These are phyloP conservation scores for Trichosporon sp. DNA, from an alignment of 1,284 basidiomycete species.

Conservation along the genomic window DNA sequence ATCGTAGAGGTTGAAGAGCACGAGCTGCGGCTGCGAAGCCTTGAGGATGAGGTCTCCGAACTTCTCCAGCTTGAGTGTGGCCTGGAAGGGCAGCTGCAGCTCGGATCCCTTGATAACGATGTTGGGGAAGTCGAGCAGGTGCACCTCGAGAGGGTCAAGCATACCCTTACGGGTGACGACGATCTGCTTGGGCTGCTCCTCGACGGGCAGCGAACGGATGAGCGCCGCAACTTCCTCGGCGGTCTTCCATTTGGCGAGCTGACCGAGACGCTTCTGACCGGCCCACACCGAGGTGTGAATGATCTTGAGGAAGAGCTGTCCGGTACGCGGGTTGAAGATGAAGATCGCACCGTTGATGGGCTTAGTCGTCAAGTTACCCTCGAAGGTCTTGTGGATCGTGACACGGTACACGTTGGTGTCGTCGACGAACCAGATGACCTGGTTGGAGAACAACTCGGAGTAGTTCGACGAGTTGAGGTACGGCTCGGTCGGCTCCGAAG, in stretches of 20 bases:
- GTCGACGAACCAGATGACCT: conserved; percentile 99
- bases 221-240: conserved; percentile 99
- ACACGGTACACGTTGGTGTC: conserved; percentile 99
- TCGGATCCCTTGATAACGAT: conserved; percentile 99
- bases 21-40: conserved; percentile 50
- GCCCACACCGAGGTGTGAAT: conserved; percentile 99
- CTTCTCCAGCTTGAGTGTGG: conserved; percentile 99
- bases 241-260: conserved; percentile 95
- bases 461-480: conserved; percentile 88
- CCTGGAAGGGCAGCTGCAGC: conserved; percentile 97
- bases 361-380: conserved; percentile 99
- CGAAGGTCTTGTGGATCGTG: conserved; percentile 99
- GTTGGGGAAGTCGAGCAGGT: conserved; percentile 98
- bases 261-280: conserved; percentile 98
- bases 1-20: conserved; percentile 96
- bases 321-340: conserved; percentile 98
- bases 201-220: conserved; percentile 92
- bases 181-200: conserved; percentile 99
- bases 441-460: conserved; percentile 97
- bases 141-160: conserved; percentile 97
- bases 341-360: conserved; percentile 99
- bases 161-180: conserved; percentile 99
- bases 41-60: conserved; percentile 91
- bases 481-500: conserved; percentile 97
- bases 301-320: conserved; percentile 97